Percentiles rank a stretch among this genome's conserved stretches.
These are phyloP conservation scores for Penicillium sp. DNA, from an alignment of 2,329 filamentous ascomycete species.

Conservation along the genomic window DNA sequence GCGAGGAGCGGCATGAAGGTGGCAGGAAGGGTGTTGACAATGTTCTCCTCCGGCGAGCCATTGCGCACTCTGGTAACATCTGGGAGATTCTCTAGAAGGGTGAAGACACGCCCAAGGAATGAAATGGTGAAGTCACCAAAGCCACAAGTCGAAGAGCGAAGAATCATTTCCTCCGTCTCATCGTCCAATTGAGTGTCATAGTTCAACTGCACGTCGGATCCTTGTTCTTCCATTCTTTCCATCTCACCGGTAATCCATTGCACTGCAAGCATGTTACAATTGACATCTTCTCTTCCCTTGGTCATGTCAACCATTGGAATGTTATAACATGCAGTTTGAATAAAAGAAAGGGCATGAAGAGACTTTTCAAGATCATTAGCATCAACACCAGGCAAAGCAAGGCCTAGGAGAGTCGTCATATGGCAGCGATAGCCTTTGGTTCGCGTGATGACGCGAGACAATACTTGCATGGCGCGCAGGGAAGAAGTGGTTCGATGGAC, in stretches of 20 bases:
- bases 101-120: constrained; percentile 91
- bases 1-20: constrained; percentile 88
- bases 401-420: constrained; percentile 86
- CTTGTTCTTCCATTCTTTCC: constrained; percentile 87
- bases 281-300: constrained; percentile 64
- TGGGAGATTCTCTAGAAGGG: constrained; percentile 88
- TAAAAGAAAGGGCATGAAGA: constrained; percentile 88
- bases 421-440: constrained; percentile 97
- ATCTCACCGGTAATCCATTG: constrained; percentile 94
- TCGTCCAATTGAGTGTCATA: constrained; percentile 80
- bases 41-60: constrained; percentile 92
- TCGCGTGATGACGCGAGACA: constrained; percentile 85
- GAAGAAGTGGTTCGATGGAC: constrained; percentile 96
- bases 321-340: constrained; percentile 93
- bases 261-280: constrained; percentile 76
- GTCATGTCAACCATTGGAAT: constrained; percentile 87
- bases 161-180: constrained; percentile 80
- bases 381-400: constrained; percentile 92
- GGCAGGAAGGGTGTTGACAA: constrained; percentile 91
- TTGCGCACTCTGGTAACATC: constrained; percentile 85
- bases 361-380: constrained; percentile 98
- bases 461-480: constrained; percentile 84
- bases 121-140: constrained; percentile 91
- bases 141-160: constrained; percentile 90
- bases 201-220: constrained; percentile 79